Conservation (phyloP, 306 rosid genomes). For the Quillaja saponaria region DNA sequence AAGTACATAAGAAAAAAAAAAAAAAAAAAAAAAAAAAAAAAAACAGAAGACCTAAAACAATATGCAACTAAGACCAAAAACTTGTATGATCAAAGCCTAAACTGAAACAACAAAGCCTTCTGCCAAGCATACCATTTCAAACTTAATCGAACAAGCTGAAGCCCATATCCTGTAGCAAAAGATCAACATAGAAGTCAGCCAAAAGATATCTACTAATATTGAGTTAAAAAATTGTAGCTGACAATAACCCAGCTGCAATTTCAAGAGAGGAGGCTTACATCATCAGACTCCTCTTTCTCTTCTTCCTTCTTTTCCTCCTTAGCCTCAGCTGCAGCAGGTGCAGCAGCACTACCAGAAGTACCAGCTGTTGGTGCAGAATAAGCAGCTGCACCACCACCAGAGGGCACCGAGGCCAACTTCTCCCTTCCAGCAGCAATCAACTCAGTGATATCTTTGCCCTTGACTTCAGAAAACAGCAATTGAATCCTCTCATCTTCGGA, state of each 20-base stretch:
- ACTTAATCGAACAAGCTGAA: slow-evolving; percentile 65
- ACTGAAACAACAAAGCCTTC: slow-evolving; percentile 26
- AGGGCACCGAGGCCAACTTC: slow-evolving; percentile 65
- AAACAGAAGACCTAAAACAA: slow-evolving; percentile 32
- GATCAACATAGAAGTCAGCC: background rate
- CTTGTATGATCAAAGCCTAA: slow-evolving; percentile 26
- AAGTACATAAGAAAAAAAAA: background rate
- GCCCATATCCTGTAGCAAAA: slow-evolving; percentile 67
- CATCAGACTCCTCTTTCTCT: slow-evolving; percentile 78
- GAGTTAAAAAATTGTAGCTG: background rate
- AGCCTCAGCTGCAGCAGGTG: slow-evolving; percentile 58
- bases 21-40: too few relatives aligned
- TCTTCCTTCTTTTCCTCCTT: slow-evolving; percentile 80
- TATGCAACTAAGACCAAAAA: slow-evolving; percentile 37
- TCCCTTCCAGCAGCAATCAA: slow-evolving; percentile 68
- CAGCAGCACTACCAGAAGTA: slow-evolving; percentile 40
- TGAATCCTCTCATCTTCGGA: slow-evolving; percentile 48
- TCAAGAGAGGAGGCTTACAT: slow-evolving; percentile 40
- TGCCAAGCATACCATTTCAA: background rate
- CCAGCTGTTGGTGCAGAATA: slow-evolving; percentile 45
- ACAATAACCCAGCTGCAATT: background rate
- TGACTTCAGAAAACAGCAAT: slow-evolving; percentile 53
- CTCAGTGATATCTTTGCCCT: slow-evolving; percentile 62
- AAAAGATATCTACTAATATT: background rate
- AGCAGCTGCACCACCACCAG: slow-evolving; percentile 62